These are phyloP conservation scores for Naematelia encephala DNA, from an alignment of 768 basidiomycete species.

Conservation along the genomic window DNA sequence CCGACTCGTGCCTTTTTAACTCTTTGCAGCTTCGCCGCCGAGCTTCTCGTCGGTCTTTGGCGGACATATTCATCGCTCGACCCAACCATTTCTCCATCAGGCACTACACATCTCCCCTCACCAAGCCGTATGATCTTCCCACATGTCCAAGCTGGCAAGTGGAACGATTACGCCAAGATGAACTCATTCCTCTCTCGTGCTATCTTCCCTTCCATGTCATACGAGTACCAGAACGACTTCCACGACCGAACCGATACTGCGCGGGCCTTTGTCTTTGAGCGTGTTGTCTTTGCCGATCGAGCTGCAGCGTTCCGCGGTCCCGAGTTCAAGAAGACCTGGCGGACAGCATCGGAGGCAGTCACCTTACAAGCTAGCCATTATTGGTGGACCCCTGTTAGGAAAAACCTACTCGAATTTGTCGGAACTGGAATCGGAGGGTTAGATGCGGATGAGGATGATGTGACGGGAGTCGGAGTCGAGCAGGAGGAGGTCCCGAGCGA, in stretches of 20 bases:
- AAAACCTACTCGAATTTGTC: slow-evolving; percentile 69
- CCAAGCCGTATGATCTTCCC: slow-evolving; percentile 73
- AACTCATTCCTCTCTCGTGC: slow-evolving; percentile 80
- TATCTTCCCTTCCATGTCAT: slow-evolving; percentile 72
- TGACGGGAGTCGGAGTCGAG: slow-evolving; percentile 25
- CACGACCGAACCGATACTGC: slow-evolving; percentile 69
- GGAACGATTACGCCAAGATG: slow-evolving; percentile 89
- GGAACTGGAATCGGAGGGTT: slow-evolving; percentile 53
- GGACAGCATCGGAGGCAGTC: slow-evolving; percentile 73
- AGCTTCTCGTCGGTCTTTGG: slow-evolving; percentile 90
- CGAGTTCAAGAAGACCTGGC: slow-evolving; percentile 66
- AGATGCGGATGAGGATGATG: slow-evolving; percentile 20
- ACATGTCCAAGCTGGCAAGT: slow-evolving; percentile 68
- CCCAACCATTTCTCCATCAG: slow-evolving; percentile 62
- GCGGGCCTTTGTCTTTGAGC: slow-evolving; percentile 73
- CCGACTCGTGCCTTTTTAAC: not conserved
- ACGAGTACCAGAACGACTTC: slow-evolving; percentile 83
- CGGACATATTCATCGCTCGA: slow-evolving; percentile 81
- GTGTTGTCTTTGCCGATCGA: slow-evolving; percentile 82
- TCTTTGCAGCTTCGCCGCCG: slow-evolving; percentile 65
- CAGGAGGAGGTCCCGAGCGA: slow-evolving; percentile 16
- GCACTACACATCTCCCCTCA: slow-evolving; percentile 68
- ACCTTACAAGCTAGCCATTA: slow-evolving; percentile 67
- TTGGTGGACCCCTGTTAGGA: slow-evolving; percentile 78
- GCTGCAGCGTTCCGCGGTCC: slow-evolving; percentile 73